Evolutionary conservation across 164 flowering plant species (phyloP), one percentile per base, ranked within the genome.

Genomic region (Umbilicus rupestris): DNA sequence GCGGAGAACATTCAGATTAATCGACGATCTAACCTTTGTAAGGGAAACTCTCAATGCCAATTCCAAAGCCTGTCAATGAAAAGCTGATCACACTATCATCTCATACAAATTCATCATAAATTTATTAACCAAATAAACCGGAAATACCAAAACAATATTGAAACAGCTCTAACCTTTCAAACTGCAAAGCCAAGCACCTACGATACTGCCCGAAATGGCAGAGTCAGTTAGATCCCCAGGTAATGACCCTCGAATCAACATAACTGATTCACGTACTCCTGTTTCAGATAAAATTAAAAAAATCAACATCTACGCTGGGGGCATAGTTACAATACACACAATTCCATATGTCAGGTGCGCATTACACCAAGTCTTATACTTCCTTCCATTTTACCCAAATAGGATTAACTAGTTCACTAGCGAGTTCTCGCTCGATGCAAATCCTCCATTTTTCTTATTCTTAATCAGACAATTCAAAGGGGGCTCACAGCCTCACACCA

Each of bases 51-150:
- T 55, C 60, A 16, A 55, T 1, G 12, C 60, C 33, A 52, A 52
- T 26, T 55, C 60, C 60, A 55, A 55, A 55, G 60, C 60, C 60
- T 55, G 60, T 29, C 15, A 52, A 55, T 15, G 7, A 55, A 55
- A 55, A 55, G 7, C 3, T 52, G 31, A 55, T 55, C 60, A 26
- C 19, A 55, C 14, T 55, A 33, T 55, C 33, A 55, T 26, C 33
- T 55, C 1, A 26, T 3, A 26, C 17, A 12, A 12, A 11, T 5
- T 15, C 29, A 55, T 28, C 24, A 9, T 41, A 41, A 41, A 12
- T 41, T 2, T 7, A 41, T 9, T 41, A 41, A 41, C 44, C 12
- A 41, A 41, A 10, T 9, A 9, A 41, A 41, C 12, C 3, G 44
- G 44, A 41, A 41, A 6, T 0, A 41, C 2, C 7, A 9, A 14